Percentiles rank a stretch among this genome's conserved stretches.
Evolutionary conservation across 2,329 filamentous ascomycete species (phyloP).

Genomic region (Aspergillus novofumigatus): DNA sequence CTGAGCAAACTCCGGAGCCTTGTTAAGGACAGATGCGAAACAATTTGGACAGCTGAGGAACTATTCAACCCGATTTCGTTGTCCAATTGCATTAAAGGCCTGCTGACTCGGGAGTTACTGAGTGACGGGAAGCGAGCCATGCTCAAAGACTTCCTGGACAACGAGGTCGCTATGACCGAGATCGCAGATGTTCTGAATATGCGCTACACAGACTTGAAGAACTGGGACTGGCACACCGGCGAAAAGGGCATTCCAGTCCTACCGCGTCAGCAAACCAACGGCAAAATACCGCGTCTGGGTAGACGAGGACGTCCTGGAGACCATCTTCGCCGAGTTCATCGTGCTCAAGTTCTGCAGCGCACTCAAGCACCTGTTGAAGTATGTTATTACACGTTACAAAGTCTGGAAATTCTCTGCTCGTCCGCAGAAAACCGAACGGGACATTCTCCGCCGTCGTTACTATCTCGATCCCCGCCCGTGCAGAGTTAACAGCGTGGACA

Average conservation of each 20-base stretch:
- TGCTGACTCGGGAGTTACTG: constrained; percentile 40
- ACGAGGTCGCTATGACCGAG: constrained; percentile 37
- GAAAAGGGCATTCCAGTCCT: constrained; percentile 40
- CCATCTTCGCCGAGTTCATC: constrained; percentile 45
- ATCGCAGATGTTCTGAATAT: constrained; percentile 45
- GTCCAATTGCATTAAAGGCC: constrained; percentile 34
- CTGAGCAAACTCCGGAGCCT: constrained; percentile 1
- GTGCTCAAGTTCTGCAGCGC: constrained; percentile 34
- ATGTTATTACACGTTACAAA: constrained; percentile 1
- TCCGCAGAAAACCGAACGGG: constrained; percentile 13
- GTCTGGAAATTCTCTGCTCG: constrained; percentile 13
- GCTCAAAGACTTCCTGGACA: constrained; percentile 38
- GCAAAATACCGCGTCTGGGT: constrained; percentile 47
- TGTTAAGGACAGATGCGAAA: neutral
- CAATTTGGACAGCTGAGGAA: constrained; percentile 14
- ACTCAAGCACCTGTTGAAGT: constrained; percentile 13
- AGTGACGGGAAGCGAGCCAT: constrained; percentile 42
- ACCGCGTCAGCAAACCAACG: constrained; percentile 41
- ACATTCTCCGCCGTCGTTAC: constrained; percentile 23
- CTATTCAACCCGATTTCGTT: constrained; percentile 32
- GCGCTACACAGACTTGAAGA: constrained; percentile 38
- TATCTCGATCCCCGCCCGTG: constrained; percentile 13
- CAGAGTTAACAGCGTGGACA: neutral
- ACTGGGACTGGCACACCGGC: constrained; percentile 43
- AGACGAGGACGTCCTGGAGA: constrained; percentile 45